Evolutionary conservation across 2,329 filamentous ascomycete species (phyloP), one percentile per base, ranked within the genome.

Genomic region (Corynespora cassiicola): DNA sequence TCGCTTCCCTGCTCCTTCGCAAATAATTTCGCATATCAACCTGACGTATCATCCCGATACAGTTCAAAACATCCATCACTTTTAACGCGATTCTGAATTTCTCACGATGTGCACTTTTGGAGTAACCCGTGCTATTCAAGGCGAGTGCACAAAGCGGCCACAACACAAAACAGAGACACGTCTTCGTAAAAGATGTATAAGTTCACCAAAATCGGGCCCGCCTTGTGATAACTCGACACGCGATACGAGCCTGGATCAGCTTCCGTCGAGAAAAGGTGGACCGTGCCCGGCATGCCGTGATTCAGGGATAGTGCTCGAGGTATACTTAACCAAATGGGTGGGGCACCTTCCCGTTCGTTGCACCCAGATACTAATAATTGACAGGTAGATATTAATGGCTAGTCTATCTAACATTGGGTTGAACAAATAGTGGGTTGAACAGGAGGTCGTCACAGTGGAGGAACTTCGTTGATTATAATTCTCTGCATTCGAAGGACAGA

Each of bases 121-220:
- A 2, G 19, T 31, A 8, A 31, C 28, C 19, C 28, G 10, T 15
- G 28, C 28, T 4, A n/a, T 31, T 31, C 28, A 31, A 31, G 5
- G 28, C 10, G 28, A 31, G n/a, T 31, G 28, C 28, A 31, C 14
- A 3, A 31, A 16, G 14, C 28, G 19, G 11, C 12, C 16, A 15
- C 28, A 31, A n/a, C 28, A 31, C n/a, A 31, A 31, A 18, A 31
- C 19, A 31, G 28, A 31, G 8, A 31, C 28, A 31, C 28, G 28
- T 9, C 28, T 31, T 17, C 28, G 28, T 8, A 31, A 31, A n/a
- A 14, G 28, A 16, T 31, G 28, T 16, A 6, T 5, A 8, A 2
- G 19, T 14, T 31, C 28, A 8, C 28, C 28, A 16, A 31, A 31
- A 16, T n/a, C 28, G 19, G 16, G 16, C 14, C 3, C 4, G 7